Evolutionary conservation across 1,284 basidiomycete genomes (phyloP).

Genomic region (Ceratobasidium sp.): DNA sequence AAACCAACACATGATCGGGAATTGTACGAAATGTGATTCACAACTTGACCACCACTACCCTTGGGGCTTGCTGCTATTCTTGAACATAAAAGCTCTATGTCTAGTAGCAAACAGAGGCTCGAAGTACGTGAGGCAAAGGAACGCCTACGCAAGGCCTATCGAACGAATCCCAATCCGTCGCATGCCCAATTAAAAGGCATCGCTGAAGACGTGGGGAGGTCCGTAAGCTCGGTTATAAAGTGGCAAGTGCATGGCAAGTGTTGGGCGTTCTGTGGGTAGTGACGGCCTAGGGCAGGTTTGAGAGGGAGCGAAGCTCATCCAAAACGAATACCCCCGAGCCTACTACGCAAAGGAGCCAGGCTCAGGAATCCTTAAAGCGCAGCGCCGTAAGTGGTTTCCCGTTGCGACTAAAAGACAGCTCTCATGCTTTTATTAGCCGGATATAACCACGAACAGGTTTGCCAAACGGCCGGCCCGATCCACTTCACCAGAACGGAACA

Average conservation of each 20-base stretch:
- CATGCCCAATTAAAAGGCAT: background rate
- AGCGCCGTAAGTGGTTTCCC: no score
- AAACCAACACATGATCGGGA: no score
- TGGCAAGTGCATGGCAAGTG: constrained; percentile 11
- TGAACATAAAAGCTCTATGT: background rate
- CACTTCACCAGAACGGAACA: no score
- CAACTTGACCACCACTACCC: background rate
- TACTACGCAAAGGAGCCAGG: background rate
- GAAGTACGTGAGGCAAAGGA: constrained; percentile 14
- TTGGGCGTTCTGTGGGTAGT: background rate
- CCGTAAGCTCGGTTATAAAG: constrained; percentile 4
- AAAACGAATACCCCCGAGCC: background rate
- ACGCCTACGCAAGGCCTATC: constrained; percentile 8
- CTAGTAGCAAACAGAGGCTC: background rate
- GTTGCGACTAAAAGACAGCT: no score
- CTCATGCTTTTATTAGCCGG: no score
- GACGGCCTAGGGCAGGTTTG: constrained; percentile 4
- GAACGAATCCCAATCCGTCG: constrained; percentile 16
- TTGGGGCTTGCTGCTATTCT: background rate
- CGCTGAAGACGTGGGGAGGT: constrained; percentile 7
- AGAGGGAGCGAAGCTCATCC: constrained; percentile 15
- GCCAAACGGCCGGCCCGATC: no score
- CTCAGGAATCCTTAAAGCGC: background rate
- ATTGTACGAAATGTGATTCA: background rate
- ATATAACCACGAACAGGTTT: no score